These are phyloP conservation scores for Candida pseudofarinosa DNA, from an alignment of 805 yeast species.

Conservation along the genomic window DNA sequence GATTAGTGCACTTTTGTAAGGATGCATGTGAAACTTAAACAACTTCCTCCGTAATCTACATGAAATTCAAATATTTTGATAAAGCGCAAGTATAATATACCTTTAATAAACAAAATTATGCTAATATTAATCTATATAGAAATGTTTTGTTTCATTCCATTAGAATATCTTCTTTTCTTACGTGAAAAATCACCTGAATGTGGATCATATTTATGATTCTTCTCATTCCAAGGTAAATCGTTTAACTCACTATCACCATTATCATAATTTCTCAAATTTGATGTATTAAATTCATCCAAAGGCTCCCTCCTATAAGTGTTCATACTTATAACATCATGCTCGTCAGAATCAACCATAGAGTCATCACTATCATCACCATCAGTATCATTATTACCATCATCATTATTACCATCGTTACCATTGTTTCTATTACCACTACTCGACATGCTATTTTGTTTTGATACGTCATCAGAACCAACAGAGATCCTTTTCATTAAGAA, in stretches of 20 bases:
- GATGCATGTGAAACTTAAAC: too few relatives aligned
- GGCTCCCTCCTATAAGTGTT: neutral
- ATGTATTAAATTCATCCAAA: neutral
- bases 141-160: neutral
- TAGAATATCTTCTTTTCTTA: neutral
- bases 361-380: slow-evolving; percentile 9
- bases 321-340: neutral
- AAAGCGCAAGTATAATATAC: too few relatives aligned
- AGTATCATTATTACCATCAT: slow-evolving; percentile 8
- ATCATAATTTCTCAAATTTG: neutral
- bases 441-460: too few relatives aligned
- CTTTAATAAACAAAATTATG: too few relatives aligned
- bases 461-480: slow-evolving; percentile 4
- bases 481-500: slow-evolving; percentile 7
- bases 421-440: slow-evolving; percentile 5
- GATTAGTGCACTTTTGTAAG: too few relatives aligned
- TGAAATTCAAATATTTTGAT: too few relatives aligned
- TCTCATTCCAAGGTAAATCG: neutral
- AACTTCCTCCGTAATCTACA: too few relatives aligned
- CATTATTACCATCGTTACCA: slow-evolving; percentile 10
- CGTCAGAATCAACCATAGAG: neutral
- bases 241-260: neutral
- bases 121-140: too few relatives aligned
- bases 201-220: neutral
- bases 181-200: neutral